Percentiles rank a stretch among this genome's conserved stretches.
These are phyloP conservation scores for Saitozyma sp. DNA, from an alignment of 768 basidiomycete genomes.

Conservation along the genomic window DNA sequence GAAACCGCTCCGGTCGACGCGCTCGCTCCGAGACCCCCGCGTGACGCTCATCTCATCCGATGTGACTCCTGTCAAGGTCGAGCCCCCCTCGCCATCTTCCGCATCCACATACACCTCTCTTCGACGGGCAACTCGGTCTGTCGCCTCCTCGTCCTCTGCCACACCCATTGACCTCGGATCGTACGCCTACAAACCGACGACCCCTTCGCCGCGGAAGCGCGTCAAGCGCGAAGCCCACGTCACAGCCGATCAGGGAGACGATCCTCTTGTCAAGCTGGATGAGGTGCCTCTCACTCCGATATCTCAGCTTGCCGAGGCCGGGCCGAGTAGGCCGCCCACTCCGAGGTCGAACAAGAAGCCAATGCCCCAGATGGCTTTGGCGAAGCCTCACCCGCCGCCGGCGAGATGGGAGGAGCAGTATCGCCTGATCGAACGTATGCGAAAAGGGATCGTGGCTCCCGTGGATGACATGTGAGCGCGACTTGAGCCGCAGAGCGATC, in stretches of 20 bases:
- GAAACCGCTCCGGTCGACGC: conserved; percentile 6
- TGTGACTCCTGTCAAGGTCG: conserved; percentile 3
- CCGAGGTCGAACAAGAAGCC: conserved; percentile 39
- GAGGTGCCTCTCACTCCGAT: conserved; percentile 3
- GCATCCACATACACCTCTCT: conserved; percentile 17
- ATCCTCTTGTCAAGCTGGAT: conserved; percentile 5
- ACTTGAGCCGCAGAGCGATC: no score
- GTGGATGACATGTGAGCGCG: conserved; percentile 66
- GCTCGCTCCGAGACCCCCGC: conserved; percentile 1
- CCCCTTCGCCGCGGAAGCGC: conserved; percentile 22
- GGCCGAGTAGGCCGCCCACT: conserved; percentile 4
- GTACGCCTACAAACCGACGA: conserved; percentile 11
- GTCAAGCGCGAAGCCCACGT: conserved; percentile 9
- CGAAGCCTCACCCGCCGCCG: conserved; percentile 48
- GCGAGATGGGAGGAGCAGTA: conserved; percentile 47
- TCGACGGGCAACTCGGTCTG: conserved; percentile 18
- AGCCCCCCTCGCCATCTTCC: neutral
- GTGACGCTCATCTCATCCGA: conserved; percentile 10
- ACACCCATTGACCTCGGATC: conserved; percentile 4
- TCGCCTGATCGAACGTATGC: conserved; percentile 69
- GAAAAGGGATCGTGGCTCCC: conserved; percentile 69
- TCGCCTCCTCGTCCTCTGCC: neutral
- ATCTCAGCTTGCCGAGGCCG: neutral
- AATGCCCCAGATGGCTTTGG: conserved; percentile 36
- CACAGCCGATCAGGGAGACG: neutral